Base-by-base conservation (phyloP, 371 early-diverging fungal genomes). In the Mucor ambiguus region DNA sequence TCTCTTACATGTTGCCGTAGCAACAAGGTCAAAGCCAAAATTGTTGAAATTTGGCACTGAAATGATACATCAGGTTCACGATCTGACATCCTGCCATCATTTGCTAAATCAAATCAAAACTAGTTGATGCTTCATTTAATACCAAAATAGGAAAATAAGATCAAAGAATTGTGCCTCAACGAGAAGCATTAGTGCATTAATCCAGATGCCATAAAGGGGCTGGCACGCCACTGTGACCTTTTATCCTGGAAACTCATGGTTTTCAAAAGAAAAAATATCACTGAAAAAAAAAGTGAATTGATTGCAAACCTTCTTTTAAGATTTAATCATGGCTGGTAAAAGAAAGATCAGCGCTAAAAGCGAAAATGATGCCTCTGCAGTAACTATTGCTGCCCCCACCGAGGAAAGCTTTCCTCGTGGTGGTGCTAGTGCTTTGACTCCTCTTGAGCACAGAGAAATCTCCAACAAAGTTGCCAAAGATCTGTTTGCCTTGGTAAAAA, bases 401-500 rank as follows among this genome's bases (percentile, higher is more conserved):
- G 81, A 81, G 68, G 72, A 76, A 41, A 74, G 87, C 64, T 95
- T 95, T 68, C 93, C 93, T 67, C 88, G 95, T 67, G 95, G 95
- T 49, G 95, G 95, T 28, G 88, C 90, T 9, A 83, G 88, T 46
- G 88, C 85, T 4, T 78, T 95, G 68, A 93, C 94, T 3, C 93
- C 94, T 48, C 84, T 95, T 26, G 95, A 95, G 75, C 88, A 87
- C 77, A 87, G 91, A 46, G 93, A 95, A 66, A 84, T 93, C 46
- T 70, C 87, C 28, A 86, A 85, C 68, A 87, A 92, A 67, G 95
- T 89, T 22, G 89, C 90, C 33, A 73, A 76, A 54, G 90, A 90
- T 69, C 81, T 89, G 55, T 80, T 87, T 65, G 65, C 57, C 41
- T 62, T 63, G 43, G 77, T 75, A 77, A 73, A 66, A n/a, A n/a